Evolutionary conservation across 495 filamentous ascomycete genomes (phyloP).

Genomic region (Neurospora pannonica): DNA sequence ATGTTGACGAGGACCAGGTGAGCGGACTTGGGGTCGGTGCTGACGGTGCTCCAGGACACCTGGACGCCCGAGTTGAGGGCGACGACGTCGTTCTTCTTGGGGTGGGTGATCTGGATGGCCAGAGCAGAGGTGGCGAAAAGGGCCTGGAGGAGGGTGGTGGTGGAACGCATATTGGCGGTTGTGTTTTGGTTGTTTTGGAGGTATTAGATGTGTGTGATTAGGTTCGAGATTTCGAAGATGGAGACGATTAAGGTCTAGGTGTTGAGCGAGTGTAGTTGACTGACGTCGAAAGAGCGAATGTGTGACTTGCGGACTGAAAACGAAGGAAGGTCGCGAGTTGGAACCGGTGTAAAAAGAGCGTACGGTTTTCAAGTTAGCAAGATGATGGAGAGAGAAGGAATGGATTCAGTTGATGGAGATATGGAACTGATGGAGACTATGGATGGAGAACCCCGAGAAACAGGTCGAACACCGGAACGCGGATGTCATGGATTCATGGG

Average conservation of each 20-base stretch:
- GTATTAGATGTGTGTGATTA: not conserved
- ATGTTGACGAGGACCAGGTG: slow-evolving; percentile 24
- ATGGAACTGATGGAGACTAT: not conserved
- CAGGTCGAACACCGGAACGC: not conserved
- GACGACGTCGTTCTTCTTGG: slow-evolving; percentile 15
- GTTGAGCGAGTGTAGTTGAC: not conserved
- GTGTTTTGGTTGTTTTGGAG: not conserved
- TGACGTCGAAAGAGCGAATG: not conserved
- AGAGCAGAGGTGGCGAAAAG: slow-evolving; percentile 11
- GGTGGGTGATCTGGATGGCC: slow-evolving; percentile 20
- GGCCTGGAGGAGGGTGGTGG: slow-evolving; percentile 8
- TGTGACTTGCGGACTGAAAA: not conserved
- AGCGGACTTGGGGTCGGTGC: slow-evolving; percentile 15
- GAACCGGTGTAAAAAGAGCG: not conserved
- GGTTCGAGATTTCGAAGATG: not conserved
- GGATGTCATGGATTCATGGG: not conserved
- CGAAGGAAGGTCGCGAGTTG: not conserved
- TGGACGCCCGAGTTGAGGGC: slow-evolving; percentile 13
- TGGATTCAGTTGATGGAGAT: not conserved
- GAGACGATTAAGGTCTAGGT: not conserved
- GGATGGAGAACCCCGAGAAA: not conserved
- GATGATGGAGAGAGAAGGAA: not conserved
- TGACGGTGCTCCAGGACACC: slow-evolving; percentile 18
- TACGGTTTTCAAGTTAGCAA: not conserved
- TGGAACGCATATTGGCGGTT: slow-evolving; percentile 16